Evolutionary conservation across 306 rosid genomes (phyloP).

Genomic region (Inga laurina): DNA sequence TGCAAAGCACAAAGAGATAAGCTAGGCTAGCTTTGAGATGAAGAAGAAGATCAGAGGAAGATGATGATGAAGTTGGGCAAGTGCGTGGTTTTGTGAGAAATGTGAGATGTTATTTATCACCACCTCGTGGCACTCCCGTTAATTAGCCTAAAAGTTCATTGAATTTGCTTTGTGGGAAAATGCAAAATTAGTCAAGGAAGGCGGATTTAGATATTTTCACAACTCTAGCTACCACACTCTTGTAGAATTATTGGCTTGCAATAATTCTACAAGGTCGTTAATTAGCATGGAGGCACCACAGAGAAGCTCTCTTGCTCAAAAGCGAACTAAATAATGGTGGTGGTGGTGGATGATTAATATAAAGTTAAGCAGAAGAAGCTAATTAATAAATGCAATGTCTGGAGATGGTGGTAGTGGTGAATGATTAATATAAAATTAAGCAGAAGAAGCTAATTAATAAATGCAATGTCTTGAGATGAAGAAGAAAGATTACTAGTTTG

Average conservation of each 20-base stretch:
- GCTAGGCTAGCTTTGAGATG: too few species aligned
- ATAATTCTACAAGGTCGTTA: not conserved
- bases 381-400: too few species aligned
- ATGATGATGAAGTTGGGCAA: not conserved
- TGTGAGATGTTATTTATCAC: constrained; percentile 17
- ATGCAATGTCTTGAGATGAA: not conserved
- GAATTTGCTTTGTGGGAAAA: not conserved
- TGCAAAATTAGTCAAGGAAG: not conserved
- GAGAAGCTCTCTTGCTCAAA: not conserved
- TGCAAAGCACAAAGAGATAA: too few species aligned
- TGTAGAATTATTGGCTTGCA: not conserved
- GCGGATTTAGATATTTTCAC: not conserved
- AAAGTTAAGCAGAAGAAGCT: not conserved
- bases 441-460: not conserved
- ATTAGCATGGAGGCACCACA: not conserved
- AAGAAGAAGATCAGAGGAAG: not conserved
- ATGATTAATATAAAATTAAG: too few species aligned
- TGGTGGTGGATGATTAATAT: too few species aligned
- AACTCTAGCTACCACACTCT: not conserved
- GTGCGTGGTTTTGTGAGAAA: constrained; percentile 8
- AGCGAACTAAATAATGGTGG: too few species aligned
- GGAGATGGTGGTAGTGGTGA: too few species aligned
- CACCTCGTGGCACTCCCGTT: not conserved
- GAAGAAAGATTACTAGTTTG: too few species aligned
- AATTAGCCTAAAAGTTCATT: not conserved